Evolutionary conservation across 306 rosid genomes (phyloP).

Genomic region (Vigna nakashimae): DNA sequence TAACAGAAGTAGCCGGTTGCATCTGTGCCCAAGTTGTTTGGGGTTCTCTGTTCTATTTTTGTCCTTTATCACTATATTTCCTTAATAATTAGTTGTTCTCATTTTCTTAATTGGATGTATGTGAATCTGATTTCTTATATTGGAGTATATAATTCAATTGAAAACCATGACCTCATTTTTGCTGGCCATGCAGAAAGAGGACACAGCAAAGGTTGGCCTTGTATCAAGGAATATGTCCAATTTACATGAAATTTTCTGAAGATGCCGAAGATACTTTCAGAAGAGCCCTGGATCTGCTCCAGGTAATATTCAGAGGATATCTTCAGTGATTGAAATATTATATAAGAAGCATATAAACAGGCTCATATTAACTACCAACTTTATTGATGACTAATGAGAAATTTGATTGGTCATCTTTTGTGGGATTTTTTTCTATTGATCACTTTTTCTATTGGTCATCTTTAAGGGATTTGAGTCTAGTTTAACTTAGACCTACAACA

Average conservation of each 20-base stretch:
- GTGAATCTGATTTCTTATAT: constrained; percentile 26
- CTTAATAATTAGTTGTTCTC: neutral
- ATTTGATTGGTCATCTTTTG: too few relatives aligned
- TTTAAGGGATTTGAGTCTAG: too few relatives aligned
- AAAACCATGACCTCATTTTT: constrained; percentile 27
- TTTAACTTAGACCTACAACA: too few relatives aligned
- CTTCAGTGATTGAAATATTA: constrained; percentile 16
- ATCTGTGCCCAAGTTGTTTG: neutral
- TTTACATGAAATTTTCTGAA: constrained; percentile 82
- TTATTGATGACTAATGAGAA: too few relatives aligned
- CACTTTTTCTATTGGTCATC: too few relatives aligned
- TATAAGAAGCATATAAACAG: constrained; percentile 10
- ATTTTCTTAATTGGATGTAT: neutral
- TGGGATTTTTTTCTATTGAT: too few relatives aligned
- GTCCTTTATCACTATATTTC: neutral
- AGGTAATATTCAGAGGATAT: constrained; percentile 54
- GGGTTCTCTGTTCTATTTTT: constrained; percentile 6
- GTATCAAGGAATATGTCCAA: constrained; percentile 94
- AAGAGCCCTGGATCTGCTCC: constrained; percentile 63
- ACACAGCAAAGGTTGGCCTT: constrained; percentile 83
- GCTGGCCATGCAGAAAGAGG: constrained; percentile 70
- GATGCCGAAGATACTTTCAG: constrained; percentile 84
- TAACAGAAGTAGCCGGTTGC: neutral
- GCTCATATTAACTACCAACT: neutral
- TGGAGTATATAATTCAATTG: constrained; percentile 39